Evolutionary conservation across 1,284 basidiomycete species (phyloP).

Genomic region (Cutaneotrichosporon daszewskae): DNA sequence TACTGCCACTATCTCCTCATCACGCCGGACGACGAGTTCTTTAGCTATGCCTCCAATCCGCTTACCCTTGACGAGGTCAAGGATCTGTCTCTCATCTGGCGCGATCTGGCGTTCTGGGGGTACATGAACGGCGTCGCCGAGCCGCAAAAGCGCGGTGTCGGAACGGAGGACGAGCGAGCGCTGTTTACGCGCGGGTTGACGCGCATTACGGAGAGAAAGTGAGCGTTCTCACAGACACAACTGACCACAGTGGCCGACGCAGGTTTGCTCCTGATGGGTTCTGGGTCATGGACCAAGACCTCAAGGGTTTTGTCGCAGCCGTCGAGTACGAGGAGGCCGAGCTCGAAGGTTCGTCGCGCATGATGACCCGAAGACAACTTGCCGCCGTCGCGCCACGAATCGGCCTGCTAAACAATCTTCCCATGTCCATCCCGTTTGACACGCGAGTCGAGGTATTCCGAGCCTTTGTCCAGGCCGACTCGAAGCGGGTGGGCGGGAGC

Average conservation of each 20-base stretch:
- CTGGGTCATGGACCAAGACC: constrained; percentile 66
- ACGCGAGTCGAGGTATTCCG: constrained; percentile 84
- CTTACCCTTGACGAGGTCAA: constrained; percentile 75
- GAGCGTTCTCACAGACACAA: constrained; percentile 39
- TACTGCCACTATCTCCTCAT: constrained; percentile 82
- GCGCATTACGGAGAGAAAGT: constrained; percentile 81
- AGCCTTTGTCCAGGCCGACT: constrained; percentile 59
- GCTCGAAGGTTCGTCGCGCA: constrained; percentile 27
- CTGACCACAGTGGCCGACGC: constrained; percentile 64
- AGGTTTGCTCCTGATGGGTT: constrained; percentile 73
- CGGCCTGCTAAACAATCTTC: constrained; percentile 89
- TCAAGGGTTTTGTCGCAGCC: constrained; percentile 77
- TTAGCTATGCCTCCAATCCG: constrained; percentile 57
- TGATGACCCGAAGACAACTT: constrained; percentile 55
- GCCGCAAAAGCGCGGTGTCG: constrained; percentile 36
- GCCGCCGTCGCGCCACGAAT: constrained; percentile 75
- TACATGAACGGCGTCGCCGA: constrained; percentile 51
- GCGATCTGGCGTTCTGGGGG: constrained; percentile 45
- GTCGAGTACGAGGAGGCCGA: constrained; percentile 62
- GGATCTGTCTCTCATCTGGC: constrained; percentile 43
- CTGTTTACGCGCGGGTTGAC: constrained; percentile 69
- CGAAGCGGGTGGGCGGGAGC: constrained; percentile 34
- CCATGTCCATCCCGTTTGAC: constrained; percentile 92
- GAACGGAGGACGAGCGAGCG: constrained; percentile 60
- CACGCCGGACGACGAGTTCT: constrained; percentile 96